These are phyloP conservation scores for Agapanthus africanus DNA, from an alignment of 106 monocot species.

Conservation along the genomic window DNA sequence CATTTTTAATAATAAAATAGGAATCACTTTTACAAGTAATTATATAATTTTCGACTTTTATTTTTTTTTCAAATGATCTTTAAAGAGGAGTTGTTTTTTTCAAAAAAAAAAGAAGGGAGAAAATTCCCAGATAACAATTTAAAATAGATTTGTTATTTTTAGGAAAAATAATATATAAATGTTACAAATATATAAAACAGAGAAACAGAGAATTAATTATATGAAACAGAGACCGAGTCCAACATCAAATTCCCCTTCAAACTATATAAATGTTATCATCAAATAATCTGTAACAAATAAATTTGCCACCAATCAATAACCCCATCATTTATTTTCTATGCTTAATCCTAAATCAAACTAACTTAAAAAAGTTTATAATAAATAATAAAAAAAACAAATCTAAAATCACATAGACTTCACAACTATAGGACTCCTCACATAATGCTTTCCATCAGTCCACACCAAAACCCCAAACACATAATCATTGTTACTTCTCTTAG, in stretches of 20 bases:
- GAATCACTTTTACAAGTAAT: too few relatives aligned
- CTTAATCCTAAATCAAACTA: neutral
- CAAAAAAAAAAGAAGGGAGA: too few relatives aligned
- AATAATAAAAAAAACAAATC: neutral
- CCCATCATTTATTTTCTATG: neutral
- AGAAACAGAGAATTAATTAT: too few relatives aligned
- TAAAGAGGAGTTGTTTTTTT: too few relatives aligned
- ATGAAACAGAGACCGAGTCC: neutral
- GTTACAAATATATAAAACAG: too few relatives aligned
- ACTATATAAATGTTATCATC: neutral
- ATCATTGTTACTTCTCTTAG: neutral
- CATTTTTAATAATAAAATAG: too few relatives aligned
- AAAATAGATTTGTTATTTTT: too few relatives aligned
- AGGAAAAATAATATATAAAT: too few relatives aligned
- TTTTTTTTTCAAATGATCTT: too few relatives aligned
- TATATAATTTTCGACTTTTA: too few relatives aligned
- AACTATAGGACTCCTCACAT: slow-evolving; percentile 15
- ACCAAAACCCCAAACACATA: slow-evolving; percentile 10
- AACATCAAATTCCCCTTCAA: neutral
- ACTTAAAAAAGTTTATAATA: neutral
- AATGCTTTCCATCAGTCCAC: slow-evolving; percentile 13
- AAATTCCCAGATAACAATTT: too few relatives aligned
- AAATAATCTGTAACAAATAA: neutral
- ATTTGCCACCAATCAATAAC: neutral
- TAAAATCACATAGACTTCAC: neutral